Evolutionary conservation across 345 rosid genomes (phyloP), one percentile per base, ranked within the genome.

Genomic region (Streptanthus diversifolius): DNA sequence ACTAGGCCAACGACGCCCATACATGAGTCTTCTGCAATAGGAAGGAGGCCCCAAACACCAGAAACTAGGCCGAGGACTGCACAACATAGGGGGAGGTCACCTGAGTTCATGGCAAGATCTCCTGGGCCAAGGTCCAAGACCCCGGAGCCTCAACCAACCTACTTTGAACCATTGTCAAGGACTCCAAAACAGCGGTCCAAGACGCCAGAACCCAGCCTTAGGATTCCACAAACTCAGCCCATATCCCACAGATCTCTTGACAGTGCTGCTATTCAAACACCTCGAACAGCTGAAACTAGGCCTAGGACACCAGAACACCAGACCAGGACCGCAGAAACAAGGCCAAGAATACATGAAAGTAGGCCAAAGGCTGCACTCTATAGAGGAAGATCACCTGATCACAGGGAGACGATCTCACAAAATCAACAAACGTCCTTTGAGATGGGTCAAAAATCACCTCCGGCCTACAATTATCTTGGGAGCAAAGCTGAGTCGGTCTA

Each of bases 71-170:
- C 33, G 6, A 69, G 40, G 51, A 33, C 70, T 53, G 24, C 51
- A 25, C 40, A 68, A 17, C 24, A 68, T 5, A 68, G 74, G 13
- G 78, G 78, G 9, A 75, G 79, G 18, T 60, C 79, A 40, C 39
- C 63, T 30, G 79, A 75, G 56, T 53, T 60, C 69, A 75, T 12
- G 37, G 74, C 21, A 51, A 68, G 63, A 68, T 51, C 45, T 33
- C 15, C 74, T 1, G 79, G 30, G 24, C 39, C 58, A 43, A 68
- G 74, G 70, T 75, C 74, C 56, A 75, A 61, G 74, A 75, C 79
- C 7, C 79, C 79, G 25, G 75, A 76, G 65, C 79, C 79, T 69
- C 79, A 69, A 44, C 64, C 65, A 21, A 53, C 58, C 35, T 76
- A 53, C 70, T 25, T 32, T 53, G 75, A 69, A 68, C 66, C 70